These are phyloP conservation scores for Mycothermus thermophilus DNA, from an alignment of 495 filamentous ascomycete species.

Conservation along the genomic window DNA sequence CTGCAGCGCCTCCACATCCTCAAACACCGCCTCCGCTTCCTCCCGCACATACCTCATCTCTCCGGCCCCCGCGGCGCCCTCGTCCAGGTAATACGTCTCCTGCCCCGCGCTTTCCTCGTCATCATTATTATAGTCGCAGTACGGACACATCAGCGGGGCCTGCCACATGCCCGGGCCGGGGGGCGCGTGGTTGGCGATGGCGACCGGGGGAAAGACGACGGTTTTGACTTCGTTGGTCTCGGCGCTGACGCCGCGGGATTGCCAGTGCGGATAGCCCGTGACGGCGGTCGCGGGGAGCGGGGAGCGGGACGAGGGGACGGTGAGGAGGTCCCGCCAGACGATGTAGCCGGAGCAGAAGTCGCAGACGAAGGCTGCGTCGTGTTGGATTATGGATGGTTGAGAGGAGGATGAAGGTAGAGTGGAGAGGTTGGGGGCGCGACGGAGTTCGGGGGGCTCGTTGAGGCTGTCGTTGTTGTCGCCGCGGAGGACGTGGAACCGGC, in stretches of 20 bases:
- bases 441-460: no score
- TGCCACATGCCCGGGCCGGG: conserved; percentile 29
- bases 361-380: conserved; percentile 35
- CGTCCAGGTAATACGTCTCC: conserved; percentile 32
- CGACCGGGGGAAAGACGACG: conserved; percentile 33
- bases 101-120: no score
- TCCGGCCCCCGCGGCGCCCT: conserved; percentile 27
- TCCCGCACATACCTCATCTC: conserved; percentile 30
- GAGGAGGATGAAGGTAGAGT: no score
- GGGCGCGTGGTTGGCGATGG: conserved; percentile 35
- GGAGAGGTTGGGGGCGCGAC: no score
- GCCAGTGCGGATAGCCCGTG: conserved; percentile 19
- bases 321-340: conserved; percentile 31
- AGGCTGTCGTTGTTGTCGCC: conserved; percentile 2
- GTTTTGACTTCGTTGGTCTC: conserved; percentile 24
- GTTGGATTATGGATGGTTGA: no score
- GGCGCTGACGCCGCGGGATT: conserved; percentile 11
- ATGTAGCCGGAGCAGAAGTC: conserved; percentile 37
- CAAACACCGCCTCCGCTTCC: conserved; percentile 28
- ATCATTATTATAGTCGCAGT: no score
- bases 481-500: conserved; percentile 28
- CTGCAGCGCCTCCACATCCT: conserved; percentile 24
- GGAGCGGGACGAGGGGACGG: conserved; percentile 25
- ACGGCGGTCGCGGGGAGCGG: conserved; percentile 4
- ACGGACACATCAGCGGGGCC: conserved; percentile 30